phyloP scores from a whole-genome alignment of 176 grass and related monocot genomes.

The Oryza coarctata region DNA sequence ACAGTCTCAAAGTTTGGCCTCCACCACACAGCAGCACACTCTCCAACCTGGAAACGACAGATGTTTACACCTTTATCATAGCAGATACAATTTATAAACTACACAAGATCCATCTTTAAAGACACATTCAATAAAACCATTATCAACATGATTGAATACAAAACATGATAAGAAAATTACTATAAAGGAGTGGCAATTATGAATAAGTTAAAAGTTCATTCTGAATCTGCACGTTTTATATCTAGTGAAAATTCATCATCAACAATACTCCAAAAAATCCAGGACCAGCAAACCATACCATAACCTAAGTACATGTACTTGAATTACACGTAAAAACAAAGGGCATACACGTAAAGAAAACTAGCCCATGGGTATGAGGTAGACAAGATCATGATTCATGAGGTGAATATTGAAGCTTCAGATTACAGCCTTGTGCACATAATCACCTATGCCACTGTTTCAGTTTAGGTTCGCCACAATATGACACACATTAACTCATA shows the following conservation, averaged over 20 bases:
- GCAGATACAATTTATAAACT: not conserved
- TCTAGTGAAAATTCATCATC: not conserved
- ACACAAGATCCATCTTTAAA: not conserved
- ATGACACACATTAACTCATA: not conserved
- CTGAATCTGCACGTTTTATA: not conserved
- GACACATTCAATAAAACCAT: not conserved
- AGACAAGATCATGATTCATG: not conserved
- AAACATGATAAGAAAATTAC: not conserved
- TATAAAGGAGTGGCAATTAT: not conserved
- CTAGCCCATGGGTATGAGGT: not conserved
- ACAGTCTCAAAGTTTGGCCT: slow-evolving; percentile 98
- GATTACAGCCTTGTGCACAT: not conserved
- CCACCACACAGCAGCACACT: slow-evolving; percentile 99
- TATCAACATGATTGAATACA: not conserved
- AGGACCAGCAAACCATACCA: not conserved
- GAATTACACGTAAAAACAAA: not conserved
- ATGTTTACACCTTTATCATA: not conserved
- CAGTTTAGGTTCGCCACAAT: not conserved
- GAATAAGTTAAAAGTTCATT: not conserved
- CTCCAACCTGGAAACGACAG: slow-evolving; percentile 66
- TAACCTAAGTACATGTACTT: not conserved
- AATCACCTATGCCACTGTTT: slow-evolving; percentile 5
- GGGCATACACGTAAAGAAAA: not conserved
- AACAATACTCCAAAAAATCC: not conserved
- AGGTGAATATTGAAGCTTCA: not conserved